These are phyloP conservation scores for Waltergamsia citrina DNA, from an alignment of 2,329 filamentous ascomycete species.

Conservation along the genomic window DNA sequence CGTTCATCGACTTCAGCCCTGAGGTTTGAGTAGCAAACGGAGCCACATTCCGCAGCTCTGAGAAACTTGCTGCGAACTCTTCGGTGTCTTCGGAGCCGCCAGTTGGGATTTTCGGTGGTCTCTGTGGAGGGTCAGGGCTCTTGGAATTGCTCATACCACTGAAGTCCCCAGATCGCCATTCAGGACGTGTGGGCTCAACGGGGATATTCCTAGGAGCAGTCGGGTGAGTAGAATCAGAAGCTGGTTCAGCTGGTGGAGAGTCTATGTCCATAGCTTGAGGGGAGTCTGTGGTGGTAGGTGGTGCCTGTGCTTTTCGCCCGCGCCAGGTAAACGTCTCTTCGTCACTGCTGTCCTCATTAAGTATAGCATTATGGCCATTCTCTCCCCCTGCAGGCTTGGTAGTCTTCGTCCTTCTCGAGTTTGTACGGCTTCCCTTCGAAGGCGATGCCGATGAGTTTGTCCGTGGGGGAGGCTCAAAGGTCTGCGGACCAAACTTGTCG, in stretches of 20 bases:
- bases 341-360: conserved; percentile 37
- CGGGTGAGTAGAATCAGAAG: conserved; percentile 9
- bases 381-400: conserved; percentile 36
- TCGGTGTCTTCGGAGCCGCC: conserved; percentile 47
- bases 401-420: conserved; percentile 51
- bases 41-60: conserved; percentile 46
- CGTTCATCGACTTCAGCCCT: conserved; percentile 44
- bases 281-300: conserved; percentile 24
- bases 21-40: conserved; percentile 37
- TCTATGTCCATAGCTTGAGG: conserved; percentile 60
- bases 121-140: conserved; percentile 13
- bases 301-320: conserved; percentile 21
- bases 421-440: conserved; percentile 29
- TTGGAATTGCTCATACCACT: conserved; percentile 10
- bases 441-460: conserved; percentile 31
- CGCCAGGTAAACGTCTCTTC: conserved; percentile 26
- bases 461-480: conserved; percentile 35
- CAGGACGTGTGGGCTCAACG: conserved; percentile 48
- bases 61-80: conserved; percentile 42
- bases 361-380: conserved; percentile 22
- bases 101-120: neutral
- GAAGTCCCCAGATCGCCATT: conserved; percentile 46
- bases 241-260: conserved; percentile 27
- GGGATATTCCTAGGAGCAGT: conserved; percentile 39
- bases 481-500: conserved; percentile 42